Evolutionary conservation across 495 filamentous ascomycete genomes (phyloP).

Genomic region (Xylaria grammica): DNA sequence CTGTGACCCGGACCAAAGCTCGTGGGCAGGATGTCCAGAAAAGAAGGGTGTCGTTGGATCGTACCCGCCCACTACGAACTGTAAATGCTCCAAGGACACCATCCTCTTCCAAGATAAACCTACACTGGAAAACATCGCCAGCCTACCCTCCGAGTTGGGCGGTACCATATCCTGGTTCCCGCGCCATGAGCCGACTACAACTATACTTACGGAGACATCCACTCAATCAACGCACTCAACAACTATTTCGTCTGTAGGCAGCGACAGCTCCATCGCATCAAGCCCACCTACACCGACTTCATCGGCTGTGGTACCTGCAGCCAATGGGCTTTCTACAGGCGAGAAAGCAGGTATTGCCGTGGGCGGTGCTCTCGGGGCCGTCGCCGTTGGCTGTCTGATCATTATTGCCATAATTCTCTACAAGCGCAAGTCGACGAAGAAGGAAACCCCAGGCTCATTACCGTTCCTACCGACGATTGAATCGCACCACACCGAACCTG

Average conservation of each 20-base stretch:
- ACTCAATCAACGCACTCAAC: constrained; percentile 4
- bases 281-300: constrained; percentile 3
- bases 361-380: constrained; percentile 14
- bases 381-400: constrained; percentile 6
- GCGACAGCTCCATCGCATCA: background rate
- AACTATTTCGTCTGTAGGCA: background rate
- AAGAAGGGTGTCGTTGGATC: constrained; percentile 16
- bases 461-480: background rate
- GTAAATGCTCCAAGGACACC: constrained; percentile 29
- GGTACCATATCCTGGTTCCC: constrained; percentile 37
- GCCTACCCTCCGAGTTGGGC: constrained; percentile 30
- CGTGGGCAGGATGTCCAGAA: constrained; percentile 31
- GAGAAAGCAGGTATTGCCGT: constrained; percentile 32
- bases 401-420: background rate
- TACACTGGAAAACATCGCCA: constrained; percentile 28
- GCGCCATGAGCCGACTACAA: constrained; percentile 25
- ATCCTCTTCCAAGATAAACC: constrained; percentile 31
- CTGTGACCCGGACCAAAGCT: constrained; percentile 31
- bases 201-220: background rate
- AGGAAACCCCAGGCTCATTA: background rate
- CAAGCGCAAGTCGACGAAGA: background rate
- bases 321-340: constrained; percentile 18
- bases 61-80: constrained; percentile 24
- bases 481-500: background rate
- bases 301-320: background rate